Conservation (phyloP, 1,284 basidiomycete species). For the Boletus sp. region DNA sequence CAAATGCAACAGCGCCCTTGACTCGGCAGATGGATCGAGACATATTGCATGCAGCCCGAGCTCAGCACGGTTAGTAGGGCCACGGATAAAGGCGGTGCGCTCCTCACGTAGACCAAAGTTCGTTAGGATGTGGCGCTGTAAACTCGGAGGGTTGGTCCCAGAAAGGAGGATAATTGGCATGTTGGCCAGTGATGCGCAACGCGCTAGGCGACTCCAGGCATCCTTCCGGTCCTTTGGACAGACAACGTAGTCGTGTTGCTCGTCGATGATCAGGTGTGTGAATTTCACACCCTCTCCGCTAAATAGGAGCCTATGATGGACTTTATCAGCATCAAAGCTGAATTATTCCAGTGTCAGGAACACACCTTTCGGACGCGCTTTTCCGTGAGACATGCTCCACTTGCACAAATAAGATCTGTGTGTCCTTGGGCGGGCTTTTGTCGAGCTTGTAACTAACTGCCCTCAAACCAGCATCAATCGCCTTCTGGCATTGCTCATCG, state of each 20-base stretch:
- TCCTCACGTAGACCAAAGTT: not conserved
- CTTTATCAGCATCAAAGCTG: not conserved
- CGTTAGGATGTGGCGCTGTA: not conserved
- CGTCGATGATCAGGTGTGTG: not conserved
- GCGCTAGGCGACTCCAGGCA: not conserved
- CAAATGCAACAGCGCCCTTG: not conserved
- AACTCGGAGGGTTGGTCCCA: not conserved
- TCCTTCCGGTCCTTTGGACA: not conserved
- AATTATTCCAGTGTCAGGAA: not conserved
- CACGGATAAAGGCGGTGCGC: not conserved
- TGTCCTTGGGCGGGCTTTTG: not conserved
- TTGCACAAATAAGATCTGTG: conserved; percentile 4
- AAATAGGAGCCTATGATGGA: not conserved
- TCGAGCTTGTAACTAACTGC: not conserved
- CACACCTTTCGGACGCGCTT: not conserved
- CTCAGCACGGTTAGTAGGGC: not conserved
- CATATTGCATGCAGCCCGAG: not conserved
- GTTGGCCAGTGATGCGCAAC: not conserved
- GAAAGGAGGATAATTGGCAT: not conserved
- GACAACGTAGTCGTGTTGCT: not conserved
- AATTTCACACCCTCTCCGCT: not conserved
- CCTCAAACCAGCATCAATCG: not conserved
- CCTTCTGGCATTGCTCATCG: not conserved
- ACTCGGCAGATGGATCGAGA: not conserved
- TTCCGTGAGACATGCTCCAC: not conserved